These are phyloP conservation scores for Linnemannia exigua DNA, from an alignment of 192 early-diverging fungal species.

Conservation along the genomic window DNA sequence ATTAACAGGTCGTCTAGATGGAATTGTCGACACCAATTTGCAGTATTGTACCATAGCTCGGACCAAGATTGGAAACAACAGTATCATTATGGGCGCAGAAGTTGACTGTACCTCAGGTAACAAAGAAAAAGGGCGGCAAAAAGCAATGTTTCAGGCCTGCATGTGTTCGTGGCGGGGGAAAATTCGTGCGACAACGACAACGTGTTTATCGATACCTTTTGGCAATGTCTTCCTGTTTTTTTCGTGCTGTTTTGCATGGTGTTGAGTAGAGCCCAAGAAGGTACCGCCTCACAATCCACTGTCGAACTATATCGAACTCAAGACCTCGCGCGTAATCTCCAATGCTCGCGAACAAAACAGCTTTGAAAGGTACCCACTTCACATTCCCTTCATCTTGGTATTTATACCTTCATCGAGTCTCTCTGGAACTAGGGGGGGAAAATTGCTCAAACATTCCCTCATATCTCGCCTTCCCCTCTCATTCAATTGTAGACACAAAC, in stretches of 20 bases:
- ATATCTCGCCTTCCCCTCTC: background rate
- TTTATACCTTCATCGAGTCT: too few relatives aligned
- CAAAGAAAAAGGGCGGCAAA: background rate
- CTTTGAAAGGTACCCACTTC: conserved; percentile 74
- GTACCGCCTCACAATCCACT: conserved; percentile 62
- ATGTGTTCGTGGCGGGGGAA: background rate
- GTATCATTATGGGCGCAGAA: conserved; percentile 91
- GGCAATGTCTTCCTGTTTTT: background rate
- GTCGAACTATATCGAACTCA: conserved; percentile 87
- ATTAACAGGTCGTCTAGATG: conserved; percentile 56
- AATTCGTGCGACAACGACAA: background rate
- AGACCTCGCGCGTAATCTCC: conserved; percentile 74
- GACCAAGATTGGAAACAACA: conserved; percentile 77
- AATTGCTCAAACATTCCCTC: background rate
- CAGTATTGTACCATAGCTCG: conserved; percentile 93
- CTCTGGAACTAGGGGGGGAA: too few relatives aligned
- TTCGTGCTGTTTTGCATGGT: background rate
- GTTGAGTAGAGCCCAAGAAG: conserved; percentile 58
- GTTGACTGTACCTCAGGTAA: conserved; percentile 86
- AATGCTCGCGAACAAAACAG: conserved; percentile 58
- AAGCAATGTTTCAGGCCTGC: background rate
- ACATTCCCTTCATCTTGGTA: too few relatives aligned
- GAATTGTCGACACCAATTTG: conserved; percentile 81
- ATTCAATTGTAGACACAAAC: conserved; percentile 73
- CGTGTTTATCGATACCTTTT: background rate